Percentiles rank a stretch among this genome's conserved stretches.
These are phyloP conservation scores for Rubroshorea leprosula DNA, from an alignment of 345 rosid species.

Conservation along the genomic window DNA sequence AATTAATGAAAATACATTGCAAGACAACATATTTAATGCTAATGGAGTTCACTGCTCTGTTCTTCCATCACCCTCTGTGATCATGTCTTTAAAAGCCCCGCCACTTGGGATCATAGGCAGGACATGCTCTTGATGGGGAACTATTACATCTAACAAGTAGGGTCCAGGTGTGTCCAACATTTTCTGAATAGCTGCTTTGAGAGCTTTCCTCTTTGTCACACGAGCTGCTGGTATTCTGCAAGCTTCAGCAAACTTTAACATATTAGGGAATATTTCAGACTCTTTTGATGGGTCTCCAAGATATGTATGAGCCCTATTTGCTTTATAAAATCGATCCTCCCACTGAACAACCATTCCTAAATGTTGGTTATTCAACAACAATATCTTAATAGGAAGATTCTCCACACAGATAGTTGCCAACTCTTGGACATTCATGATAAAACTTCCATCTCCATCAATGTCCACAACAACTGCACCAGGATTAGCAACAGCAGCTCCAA, in stretches of 20 bases:
- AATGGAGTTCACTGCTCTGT: constrained; percentile 30
- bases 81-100: constrained; percentile 81
- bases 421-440: constrained; percentile 93
- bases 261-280: constrained; percentile 74
- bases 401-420: constrained; percentile 80
- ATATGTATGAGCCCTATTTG: constrained; percentile 87
- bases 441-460: constrained; percentile 97
- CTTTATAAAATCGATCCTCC: constrained; percentile 94
- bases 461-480: constrained; percentile 78
- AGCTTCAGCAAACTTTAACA: constrained; percentile 80
- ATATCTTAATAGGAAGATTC: constrained; percentile 77
- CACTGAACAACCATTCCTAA: constrained; percentile 95
- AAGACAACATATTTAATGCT: background rate
- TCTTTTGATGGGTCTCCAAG: constrained; percentile 73
- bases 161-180: constrained; percentile 97
- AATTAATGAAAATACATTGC: background rate
- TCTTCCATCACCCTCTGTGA: constrained; percentile 92
- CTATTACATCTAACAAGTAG: constrained; percentile 76
- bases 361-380: constrained; percentile 86
- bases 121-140: constrained; percentile 96
- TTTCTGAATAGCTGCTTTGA: constrained; percentile 67
- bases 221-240: constrained; percentile 86
- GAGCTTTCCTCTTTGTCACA: constrained; percentile 54
- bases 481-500: constrained; percentile 95
- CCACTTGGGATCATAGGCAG: constrained; percentile 97